Evolutionary conservation across 2,329 filamentous ascomycete species (phyloP), one percentile per base, ranked within the genome.

Genomic region (Penicillium sp.): DNA sequence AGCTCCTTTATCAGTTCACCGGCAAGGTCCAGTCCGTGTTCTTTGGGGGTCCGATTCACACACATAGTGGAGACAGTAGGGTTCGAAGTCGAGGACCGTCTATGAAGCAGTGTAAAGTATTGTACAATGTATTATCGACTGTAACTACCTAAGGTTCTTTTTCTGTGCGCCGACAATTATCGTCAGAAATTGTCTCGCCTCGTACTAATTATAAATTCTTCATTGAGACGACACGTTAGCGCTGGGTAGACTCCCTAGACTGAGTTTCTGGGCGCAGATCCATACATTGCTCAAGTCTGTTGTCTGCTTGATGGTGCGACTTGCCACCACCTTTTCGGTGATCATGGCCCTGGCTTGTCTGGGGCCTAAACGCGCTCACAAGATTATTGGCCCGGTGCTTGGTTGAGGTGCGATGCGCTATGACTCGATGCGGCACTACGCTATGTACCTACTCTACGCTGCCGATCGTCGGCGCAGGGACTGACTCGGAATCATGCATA

Each of bases 381-480:
- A 38, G 13, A 13, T 35, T 13, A 52, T 52, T 52, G 22, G 51
- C 7, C 35, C 11, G n/a, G n/a, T 40, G 40, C 33, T 38, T 26
- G 16, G 11, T 16, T 46, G 14, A 30, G 6, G 14, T 30, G 25
- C 25, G 26, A 30, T 30, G 45, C 45, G 25, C 37, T 7, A 3
- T 26, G 13, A 6, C 8, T 13, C n/a, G 13, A 25, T 19, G 13
- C 22, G 51, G 28, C 19, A 19, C 51, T 37, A 25, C n/a, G 11
- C 35, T 52, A 35, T 40, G 11, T 37, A 37, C 11, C 35, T 37
- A 37, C 11, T 33, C 6, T 40, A 40, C 19, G 33, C 16, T 59
- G 52, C 37, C 58, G 67, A 64, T 67, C 59, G 58, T 51, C 55
- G 30, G 55, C 61, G 63, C 65, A 68, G 65, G 65, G 64, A 62